Base-by-base conservation (phyloP, 2,329 filamentous ascomycete genomes). In the Fusarium sp. region DNA sequence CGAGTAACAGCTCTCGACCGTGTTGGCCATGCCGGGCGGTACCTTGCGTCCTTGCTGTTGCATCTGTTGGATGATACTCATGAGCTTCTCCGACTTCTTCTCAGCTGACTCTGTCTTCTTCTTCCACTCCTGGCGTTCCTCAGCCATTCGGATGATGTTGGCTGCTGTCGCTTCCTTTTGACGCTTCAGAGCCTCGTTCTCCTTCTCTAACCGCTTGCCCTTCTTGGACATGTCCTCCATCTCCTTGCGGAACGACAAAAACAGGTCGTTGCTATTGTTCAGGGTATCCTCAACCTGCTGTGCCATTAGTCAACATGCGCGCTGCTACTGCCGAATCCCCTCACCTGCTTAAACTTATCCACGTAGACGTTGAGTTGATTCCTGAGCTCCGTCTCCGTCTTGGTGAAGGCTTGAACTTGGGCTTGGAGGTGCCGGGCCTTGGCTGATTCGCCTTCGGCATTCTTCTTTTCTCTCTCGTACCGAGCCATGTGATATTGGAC, bases 191-290 rank as follows among this genome's bases (percentile, higher is more conserved):
- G 90, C 93, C 78, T 97, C 93, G 79, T 99, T 98, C 80, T 99
- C 97, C 84, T 98, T 98, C 83, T 99, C 97, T 63, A 99, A 87
- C 30, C 95, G 92, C 84, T 98, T 98, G 7, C 96, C 98, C 86
- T 98, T 98, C 86, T 98, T 98, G 1, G 95, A 98, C 95, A 98
- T 98, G 80, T 98, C 97, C 84, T 98, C 97, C 95, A 98, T 98
- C 84, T 98, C 97, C 85, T 98, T 98, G 64, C 96, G 91, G 85
- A 98, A 98, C 1, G 97, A 98, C 76, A 98, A 87, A 84, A 98
- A 98, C 63, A 98, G 87, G 82, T 98, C 97, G 86, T 98, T 98
- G 84, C 95, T 98, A 82, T 98, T 98, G 85, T 98, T 98, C 61
- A 98, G 89, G 40, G 96, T 98, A 84, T 98, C 97, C 89, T 98